phyloP scores from a whole-genome alignment of 2,329 filamentous ascomycete genomes.

The Alternaria gansuensis region DNA sequence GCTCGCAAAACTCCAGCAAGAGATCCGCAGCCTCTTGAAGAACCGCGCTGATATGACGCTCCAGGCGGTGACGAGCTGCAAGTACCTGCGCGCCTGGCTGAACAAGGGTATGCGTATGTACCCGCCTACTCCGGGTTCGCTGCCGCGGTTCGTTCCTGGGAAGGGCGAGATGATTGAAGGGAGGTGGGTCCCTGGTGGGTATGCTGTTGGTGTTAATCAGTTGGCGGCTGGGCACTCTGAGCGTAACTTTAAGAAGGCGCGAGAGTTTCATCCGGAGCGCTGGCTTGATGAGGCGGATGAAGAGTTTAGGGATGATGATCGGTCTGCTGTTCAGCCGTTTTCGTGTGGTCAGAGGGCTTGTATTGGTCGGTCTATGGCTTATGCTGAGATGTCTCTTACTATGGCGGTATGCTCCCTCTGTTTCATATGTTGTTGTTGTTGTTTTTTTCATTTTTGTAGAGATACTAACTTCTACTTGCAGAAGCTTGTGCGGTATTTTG shows the following conservation, averaged over 20 bases:
- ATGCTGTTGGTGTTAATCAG: constrained; percentile 31
- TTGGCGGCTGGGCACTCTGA: constrained; percentile 24
- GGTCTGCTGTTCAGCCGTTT: constrained; percentile 41
- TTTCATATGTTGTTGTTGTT: too few relatives aligned
- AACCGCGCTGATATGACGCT: constrained; percentile 24
- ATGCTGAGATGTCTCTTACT: neutral
- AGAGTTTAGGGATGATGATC: constrained; percentile 40
- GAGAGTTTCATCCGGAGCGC: constrained; percentile 22
- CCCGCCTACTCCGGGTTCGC: constrained; percentile 25
- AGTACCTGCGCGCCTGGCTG: constrained; percentile 29
- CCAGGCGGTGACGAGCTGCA: constrained; percentile 9
- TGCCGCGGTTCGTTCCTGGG: constrained; percentile 28
- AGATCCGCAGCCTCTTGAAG: constrained; percentile 21
- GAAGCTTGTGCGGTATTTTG: constrained; percentile 10
- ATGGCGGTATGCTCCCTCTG: neutral
- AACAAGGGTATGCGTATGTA: constrained; percentile 30
- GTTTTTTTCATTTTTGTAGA: too few relatives aligned
- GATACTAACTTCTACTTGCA: too few relatives aligned
- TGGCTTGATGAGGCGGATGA: constrained; percentile 14
- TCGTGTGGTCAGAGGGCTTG: constrained; percentile 21
- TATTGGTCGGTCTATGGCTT: constrained; percentile 18
- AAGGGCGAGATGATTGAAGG: constrained; percentile 29
- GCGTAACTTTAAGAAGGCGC: constrained; percentile 31
- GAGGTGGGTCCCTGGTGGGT: constrained; percentile 28
- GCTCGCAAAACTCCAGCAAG: constrained; percentile 22